Percentiles rank a stretch among this genome's conserved stretches.
These are phyloP conservation scores for Didymella arachidicola DNA, from an alignment of 2,329 filamentous ascomycete species.

Conservation along the genomic window DNA sequence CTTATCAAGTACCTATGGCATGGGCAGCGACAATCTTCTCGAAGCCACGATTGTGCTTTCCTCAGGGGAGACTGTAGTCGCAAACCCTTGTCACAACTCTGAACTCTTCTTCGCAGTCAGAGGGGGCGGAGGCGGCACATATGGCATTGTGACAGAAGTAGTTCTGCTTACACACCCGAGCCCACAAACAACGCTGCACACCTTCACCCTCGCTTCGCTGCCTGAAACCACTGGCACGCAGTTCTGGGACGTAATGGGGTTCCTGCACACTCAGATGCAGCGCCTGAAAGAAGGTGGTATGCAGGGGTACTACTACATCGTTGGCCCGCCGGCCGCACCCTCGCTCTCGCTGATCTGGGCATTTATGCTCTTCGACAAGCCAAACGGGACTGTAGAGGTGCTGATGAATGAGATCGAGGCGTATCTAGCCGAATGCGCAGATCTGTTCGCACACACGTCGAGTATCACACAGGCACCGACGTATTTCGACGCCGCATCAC, in stretches of 20 bases:
- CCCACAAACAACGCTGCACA: conserved; percentile 41
- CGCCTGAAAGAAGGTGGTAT: conserved; percentile 38
- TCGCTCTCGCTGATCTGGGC: conserved; percentile 28
- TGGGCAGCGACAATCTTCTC: conserved; percentile 49
- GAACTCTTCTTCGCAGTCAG: conserved; percentile 54
- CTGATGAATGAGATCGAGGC: conserved; percentile 30
- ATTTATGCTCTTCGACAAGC: conserved; percentile 35
- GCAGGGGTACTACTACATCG: conserved; percentile 40
- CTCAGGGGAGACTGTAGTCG: conserved; percentile 19
- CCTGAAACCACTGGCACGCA: conserved; percentile 14
- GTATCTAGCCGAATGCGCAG: conserved; percentile 17
- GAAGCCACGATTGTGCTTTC: conserved; percentile 49
- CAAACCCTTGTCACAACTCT: conserved; percentile 36
- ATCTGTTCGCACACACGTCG: conserved; percentile 26
- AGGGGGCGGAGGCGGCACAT: conserved; percentile 54
- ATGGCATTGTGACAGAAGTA: conserved; percentile 48
- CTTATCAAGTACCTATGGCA: conserved; percentile 48
- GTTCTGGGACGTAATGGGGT: conserved; percentile 34
- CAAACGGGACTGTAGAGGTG: conserved; percentile 28
- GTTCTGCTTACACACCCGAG: conserved; percentile 30
- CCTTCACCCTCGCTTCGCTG: conserved; percentile 24
- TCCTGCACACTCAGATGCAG: conserved; percentile 34
- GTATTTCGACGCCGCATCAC: conserved; percentile 23
- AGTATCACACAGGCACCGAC: conserved; percentile 20
- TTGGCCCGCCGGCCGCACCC: conserved; percentile 28